Evolutionary conservation across 179 eudicot species (phyloP).

Genomic region (Heliamphora pulchella): DNA sequence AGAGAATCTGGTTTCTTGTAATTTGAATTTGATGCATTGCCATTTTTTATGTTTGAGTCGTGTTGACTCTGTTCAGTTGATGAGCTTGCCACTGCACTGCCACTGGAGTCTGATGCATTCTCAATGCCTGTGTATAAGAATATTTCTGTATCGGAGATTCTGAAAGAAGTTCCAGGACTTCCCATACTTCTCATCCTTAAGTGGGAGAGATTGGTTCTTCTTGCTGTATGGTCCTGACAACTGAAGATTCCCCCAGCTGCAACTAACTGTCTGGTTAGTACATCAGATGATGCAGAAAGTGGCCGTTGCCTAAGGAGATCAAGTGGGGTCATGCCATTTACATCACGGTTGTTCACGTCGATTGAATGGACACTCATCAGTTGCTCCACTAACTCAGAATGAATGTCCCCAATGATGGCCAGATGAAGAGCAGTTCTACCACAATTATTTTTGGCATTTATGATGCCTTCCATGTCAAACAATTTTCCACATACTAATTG

Average conservation of each 20-base stretch:
- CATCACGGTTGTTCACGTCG: conserved; percentile 57
- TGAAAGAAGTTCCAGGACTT: conserved; percentile 83
- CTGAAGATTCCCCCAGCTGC: conserved; percentile 80
- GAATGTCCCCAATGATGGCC: conserved; percentile 68
- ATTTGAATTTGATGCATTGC: conserved; percentile 17
- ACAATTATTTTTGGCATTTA: conserved; percentile 45
- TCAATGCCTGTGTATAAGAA: conserved; percentile 51
- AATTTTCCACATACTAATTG: conserved; percentile 37
- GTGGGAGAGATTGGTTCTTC: conserved; percentile 73
- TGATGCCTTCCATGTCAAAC: conserved; percentile 44
- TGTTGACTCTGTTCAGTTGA: conserved; percentile 39
- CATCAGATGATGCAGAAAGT: conserved; percentile 54
- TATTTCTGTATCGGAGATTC: conserved; percentile 60
- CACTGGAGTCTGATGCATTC: conserved; percentile 25
- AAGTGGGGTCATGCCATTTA: conserved; percentile 71
- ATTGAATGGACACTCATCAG: conserved; percentile 58
- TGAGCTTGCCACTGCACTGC: conserved; percentile 21
- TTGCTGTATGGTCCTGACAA: conserved; percentile 54
- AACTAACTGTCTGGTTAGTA: conserved; percentile 57
- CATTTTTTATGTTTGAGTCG: conserved; percentile 26
- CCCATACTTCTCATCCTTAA: conserved; percentile 56
- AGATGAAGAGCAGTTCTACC: conserved; percentile 82
- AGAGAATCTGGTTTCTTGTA: conserved; percentile 32
- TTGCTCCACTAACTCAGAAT: conserved; percentile 56
- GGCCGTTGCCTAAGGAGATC: conserved; percentile 79